These are phyloP conservation scores for Amanita rubescens DNA, from an alignment of 768 basidiomycete genomes.

Conservation along the genomic window DNA sequence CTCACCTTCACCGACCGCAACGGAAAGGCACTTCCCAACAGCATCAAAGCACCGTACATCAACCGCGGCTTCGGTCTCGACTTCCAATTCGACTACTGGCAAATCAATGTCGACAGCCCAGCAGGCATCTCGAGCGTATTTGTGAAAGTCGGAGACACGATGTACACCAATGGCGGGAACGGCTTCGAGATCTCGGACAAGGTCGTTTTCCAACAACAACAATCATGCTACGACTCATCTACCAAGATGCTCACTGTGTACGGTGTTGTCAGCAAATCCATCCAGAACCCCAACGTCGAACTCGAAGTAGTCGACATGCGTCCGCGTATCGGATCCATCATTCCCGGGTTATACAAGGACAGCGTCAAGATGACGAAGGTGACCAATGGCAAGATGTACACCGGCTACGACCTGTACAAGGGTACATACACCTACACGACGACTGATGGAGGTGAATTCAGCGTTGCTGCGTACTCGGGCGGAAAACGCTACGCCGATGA, in stretches of 20 bases:
- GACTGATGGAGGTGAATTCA: background rate
- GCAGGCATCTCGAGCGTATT: background rate
- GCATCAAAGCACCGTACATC: background rate
- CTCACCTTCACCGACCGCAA: background rate
- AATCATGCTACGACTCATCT: background rate
- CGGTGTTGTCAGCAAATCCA: background rate
- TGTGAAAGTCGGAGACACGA: background rate
- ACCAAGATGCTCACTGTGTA: background rate
- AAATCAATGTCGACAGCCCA: background rate
- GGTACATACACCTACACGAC: background rate
- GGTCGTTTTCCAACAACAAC: background rate
- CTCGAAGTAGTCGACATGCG: background rate
- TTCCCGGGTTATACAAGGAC: constrained; percentile 1
- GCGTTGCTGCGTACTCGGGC: background rate
- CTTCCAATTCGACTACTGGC: constrained; percentile 1
- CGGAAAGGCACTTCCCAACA: background rate
- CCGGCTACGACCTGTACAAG: background rate
- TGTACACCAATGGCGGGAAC: background rate
- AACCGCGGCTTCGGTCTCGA: background rate
- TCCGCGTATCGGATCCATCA: background rate
- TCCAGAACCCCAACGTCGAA: background rate
- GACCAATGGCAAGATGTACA: background rate
- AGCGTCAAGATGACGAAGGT: background rate
- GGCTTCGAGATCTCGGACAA: background rate
- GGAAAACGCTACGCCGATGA: background rate